These are phyloP conservation scores for Colletotrichum liaoningense DNA, from an alignment of 2,329 filamentous ascomycete genomes.

Conservation along the genomic window DNA sequence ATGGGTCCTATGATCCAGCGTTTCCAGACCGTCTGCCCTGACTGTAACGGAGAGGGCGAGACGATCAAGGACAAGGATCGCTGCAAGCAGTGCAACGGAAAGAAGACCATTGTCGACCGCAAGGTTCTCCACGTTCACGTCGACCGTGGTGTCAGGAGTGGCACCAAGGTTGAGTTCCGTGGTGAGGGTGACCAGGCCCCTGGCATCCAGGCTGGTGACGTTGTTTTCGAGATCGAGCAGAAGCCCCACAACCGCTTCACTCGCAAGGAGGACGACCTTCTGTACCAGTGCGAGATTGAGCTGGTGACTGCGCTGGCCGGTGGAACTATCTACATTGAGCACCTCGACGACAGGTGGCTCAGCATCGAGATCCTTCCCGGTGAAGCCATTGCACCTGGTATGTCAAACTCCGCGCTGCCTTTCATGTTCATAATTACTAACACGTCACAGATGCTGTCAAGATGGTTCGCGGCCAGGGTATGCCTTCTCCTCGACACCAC, in stretches of 20 bases:
- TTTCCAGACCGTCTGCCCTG: slow-evolving; percentile 98
- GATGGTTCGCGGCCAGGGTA: slow-evolving; percentile 95
- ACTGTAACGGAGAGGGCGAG: slow-evolving; percentile 98
- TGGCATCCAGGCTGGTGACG: slow-evolving; percentile 92
- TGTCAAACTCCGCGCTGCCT: slow-evolving; percentile 48
- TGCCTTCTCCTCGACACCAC: slow-evolving; percentile 96
- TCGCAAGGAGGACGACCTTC: slow-evolving; percentile 94
- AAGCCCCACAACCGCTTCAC: slow-evolving; percentile 98
- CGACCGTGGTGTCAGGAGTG: slow-evolving; percentile 91
- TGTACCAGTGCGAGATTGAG: slow-evolving; percentile 96
- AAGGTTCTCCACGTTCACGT: slow-evolving; percentile 99
- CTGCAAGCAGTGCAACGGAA: slow-evolving; percentile 95
- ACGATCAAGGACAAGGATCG: slow-evolving; percentile 96
- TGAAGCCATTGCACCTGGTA: slow-evolving; percentile 94
- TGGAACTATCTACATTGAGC: slow-evolving; percentile 91
- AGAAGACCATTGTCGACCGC: slow-evolving; percentile 97
- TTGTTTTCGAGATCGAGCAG: slow-evolving; percentile 98
- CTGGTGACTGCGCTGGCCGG: slow-evolving; percentile 94
- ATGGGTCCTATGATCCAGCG: slow-evolving; percentile 99
- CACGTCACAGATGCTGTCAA: slow-evolving; percentile 79
- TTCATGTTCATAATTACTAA: background rate
- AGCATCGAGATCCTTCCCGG: slow-evolving; percentile 92
- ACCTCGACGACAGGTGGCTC: slow-evolving; percentile 97
- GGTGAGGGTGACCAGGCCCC: slow-evolving; percentile 97
- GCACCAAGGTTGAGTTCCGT: slow-evolving; percentile 96